A percentile compares a stretch with the other conserved stretches of the same genome.
Conservation (phyloP, 2,329 filamentous ascomycete species). For the Cephalotrichum gorgonifer region DNA sequence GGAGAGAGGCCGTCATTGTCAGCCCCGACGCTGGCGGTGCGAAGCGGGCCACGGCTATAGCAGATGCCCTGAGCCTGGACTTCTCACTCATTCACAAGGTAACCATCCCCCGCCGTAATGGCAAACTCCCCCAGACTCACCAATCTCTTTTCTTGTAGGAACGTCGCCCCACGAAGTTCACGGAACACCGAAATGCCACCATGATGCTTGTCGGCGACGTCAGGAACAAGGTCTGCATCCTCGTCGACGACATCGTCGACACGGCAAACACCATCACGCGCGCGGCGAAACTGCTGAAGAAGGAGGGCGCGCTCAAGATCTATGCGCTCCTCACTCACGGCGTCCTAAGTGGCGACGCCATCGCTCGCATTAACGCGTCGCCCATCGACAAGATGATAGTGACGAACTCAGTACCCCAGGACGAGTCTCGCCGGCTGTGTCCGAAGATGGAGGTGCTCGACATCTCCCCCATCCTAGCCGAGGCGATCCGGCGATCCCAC, state of each 20-base stretch:
- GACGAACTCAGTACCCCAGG: constrained; percentile 89
- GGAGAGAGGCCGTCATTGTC: constrained; percentile 80
- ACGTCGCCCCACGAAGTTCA: constrained; percentile 79
- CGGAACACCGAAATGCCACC: constrained; percentile 79
- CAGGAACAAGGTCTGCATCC: constrained; percentile 67
- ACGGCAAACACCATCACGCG: constrained; percentile 96
- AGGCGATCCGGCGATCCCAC: constrained; percentile 91
- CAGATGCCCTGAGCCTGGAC: constrained; percentile 84
- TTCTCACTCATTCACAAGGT: constrained; percentile 99
- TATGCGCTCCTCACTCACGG: constrained; percentile 92
- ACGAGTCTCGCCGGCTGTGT: constrained; percentile 66
- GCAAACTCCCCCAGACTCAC: constrained; percentile 19
- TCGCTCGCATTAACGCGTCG: constrained; percentile 87
- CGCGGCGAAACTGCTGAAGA: constrained; percentile 92
- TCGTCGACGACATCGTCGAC: constrained; percentile 90
- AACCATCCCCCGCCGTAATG: constrained; percentile 21
- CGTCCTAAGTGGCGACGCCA: constrained; percentile 88
- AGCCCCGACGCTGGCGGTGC: constrained; percentile 94
- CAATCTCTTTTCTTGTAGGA: constrained; percentile 42
- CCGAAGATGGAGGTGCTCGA: constrained; percentile 88
- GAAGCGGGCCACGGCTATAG: constrained; percentile 91
- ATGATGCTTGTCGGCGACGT: constrained; percentile 96
- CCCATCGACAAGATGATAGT: constrained; percentile 88
- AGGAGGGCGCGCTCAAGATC: constrained; percentile 82
- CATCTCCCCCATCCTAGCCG: constrained; percentile 80